Conservation (phyloP, 768 basidiomycete genomes). For the Mrakia gelida region DNA sequence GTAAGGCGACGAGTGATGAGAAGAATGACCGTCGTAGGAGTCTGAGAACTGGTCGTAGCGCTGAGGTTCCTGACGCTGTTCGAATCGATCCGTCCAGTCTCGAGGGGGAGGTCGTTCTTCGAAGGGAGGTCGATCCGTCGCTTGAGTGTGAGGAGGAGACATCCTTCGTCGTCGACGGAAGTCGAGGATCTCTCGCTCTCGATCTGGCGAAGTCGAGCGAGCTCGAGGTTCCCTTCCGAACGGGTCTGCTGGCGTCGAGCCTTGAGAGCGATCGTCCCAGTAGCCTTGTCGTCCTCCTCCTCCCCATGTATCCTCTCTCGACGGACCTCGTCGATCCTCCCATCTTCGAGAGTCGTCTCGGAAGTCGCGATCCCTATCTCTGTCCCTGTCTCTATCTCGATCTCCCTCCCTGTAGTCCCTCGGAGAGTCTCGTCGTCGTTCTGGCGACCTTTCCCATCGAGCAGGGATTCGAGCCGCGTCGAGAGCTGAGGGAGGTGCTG, state of each 20-base stretch:
- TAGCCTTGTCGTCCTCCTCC: neutral
- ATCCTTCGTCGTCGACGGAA: neutral
- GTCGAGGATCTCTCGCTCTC: neutral
- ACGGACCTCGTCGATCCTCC: neutral
- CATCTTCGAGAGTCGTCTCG: neutral
- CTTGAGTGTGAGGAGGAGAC: conserved; percentile 2
- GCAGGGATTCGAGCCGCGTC: neutral
- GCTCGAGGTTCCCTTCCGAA: conserved; percentile 5
- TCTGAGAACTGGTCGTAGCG: neutral
- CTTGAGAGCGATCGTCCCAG: neutral
- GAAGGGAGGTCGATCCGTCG: neutral
- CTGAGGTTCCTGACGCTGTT: neutral
- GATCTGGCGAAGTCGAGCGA: conserved; percentile 7
- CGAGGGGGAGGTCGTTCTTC: neutral
- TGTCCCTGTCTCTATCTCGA: neutral
- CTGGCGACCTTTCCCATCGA: neutral
- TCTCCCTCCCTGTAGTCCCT: neutral
- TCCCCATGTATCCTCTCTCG: too few species aligned
- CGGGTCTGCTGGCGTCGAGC: neutral
- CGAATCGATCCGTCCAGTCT: neutral
- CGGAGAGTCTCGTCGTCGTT: neutral
- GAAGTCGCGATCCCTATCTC: neutral
- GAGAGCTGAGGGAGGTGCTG: neutral
- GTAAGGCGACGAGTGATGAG: neutral
- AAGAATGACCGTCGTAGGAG: neutral